A percentile compares a stretch with the other conserved stretches of the same genome.
Evolutionary conservation across 2,329 filamentous ascomycete genomes (phyloP).

Genomic region (Didymella sp.): DNA sequence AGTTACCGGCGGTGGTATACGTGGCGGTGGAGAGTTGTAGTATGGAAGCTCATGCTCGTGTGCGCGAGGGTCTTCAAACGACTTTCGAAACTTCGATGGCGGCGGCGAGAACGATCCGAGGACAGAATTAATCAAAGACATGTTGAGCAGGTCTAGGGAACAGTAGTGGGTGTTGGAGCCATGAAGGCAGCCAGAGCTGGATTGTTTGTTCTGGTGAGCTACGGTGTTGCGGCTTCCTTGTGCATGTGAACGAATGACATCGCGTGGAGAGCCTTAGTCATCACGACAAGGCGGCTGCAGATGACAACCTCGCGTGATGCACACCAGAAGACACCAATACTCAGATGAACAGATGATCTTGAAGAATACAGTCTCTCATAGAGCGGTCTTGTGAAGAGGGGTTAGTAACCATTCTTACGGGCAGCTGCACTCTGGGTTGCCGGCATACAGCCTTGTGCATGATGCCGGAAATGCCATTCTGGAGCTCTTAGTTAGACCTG

Average conservation of each 20-base stretch:
- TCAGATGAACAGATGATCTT: not conserved
- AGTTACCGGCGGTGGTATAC: slow-evolving; percentile 45
- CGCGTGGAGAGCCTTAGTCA: slow-evolving; percentile 17
- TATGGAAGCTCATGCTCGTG: slow-evolving; percentile 45
- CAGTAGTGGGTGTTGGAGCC: slow-evolving; percentile 3
- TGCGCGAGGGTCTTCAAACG: slow-evolving; percentile 46
- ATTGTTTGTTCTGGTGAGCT: slow-evolving; percentile 34
- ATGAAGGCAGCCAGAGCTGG: slow-evolving; percentile 15
- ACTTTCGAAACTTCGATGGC: slow-evolving; percentile 42
- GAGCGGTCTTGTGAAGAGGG: too few species aligned
- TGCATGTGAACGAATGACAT: slow-evolving; percentile 43
- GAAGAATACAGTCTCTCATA: not conserved
- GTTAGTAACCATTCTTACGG: not conserved
- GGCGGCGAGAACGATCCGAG: slow-evolving; percentile 47
- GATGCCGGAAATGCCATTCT: not conserved
- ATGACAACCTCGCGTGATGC: slow-evolving; percentile 23
- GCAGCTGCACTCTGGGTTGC: not conserved
- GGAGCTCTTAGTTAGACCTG: not conserved
- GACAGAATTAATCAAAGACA: slow-evolving; percentile 48
- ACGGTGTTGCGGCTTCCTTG: slow-evolving; percentile 25
- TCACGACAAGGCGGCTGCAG: slow-evolving; percentile 13
- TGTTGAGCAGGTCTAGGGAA: slow-evolving; percentile 18
- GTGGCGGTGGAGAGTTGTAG: slow-evolving; percentile 43
- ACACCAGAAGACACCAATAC: not conserved
- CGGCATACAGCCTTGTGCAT: not conserved